Evolutionary conservation across 1,139 yeast species (phyloP).

Genomic region (Saccharomycopsis hybrid): DNA sequence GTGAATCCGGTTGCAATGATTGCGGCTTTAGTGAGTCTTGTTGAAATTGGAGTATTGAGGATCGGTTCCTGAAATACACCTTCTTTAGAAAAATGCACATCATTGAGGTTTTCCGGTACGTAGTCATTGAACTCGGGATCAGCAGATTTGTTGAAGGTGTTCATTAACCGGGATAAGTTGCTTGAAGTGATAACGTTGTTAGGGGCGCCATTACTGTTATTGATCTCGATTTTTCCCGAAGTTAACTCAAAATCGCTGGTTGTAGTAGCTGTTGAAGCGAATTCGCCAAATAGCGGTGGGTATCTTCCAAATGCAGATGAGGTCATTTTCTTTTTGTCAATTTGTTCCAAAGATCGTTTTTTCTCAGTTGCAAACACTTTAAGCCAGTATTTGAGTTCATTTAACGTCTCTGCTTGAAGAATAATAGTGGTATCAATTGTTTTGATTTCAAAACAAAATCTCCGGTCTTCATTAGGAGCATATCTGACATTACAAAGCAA

Average conservation of each 20-base stretch:
- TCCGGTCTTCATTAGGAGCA: slow-evolving; percentile 67
- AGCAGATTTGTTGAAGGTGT: slow-evolving; percentile 35
- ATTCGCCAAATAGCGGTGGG: slow-evolving; percentile 66
- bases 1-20: slow-evolving; percentile 60
- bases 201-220: slow-evolving; percentile 22
- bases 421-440: slow-evolving; percentile 57
- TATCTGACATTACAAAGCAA: slow-evolving; percentile 63
- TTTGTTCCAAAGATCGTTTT: slow-evolving; percentile 41
- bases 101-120: slow-evolving; percentile 23
- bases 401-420: slow-evolving; percentile 71
- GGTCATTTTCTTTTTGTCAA: slow-evolving; percentile 36
- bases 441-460: slow-evolving; percentile 78
- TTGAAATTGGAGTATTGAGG: slow-evolving; percentile 59
- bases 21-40: slow-evolving; percentile 66
- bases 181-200: slow-evolving; percentile 39
- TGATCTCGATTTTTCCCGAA: slow-evolving; percentile 29
- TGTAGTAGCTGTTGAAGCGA: slow-evolving; percentile 65
- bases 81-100: slow-evolving; percentile 20
- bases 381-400: slow-evolving; percentile 74
- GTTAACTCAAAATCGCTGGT: slow-evolving; percentile 50
- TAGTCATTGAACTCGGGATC: slow-evolving; percentile 24
- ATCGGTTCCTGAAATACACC: slow-evolving; percentile 30
- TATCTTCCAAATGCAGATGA: slow-evolving; percentile 57
- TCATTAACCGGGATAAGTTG: slow-evolving; percentile 36
- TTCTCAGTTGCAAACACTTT: slow-evolving; percentile 63